Evolutionary conservation across 257 asterid species (phyloP).

Genomic region (Solanum microdontum): DNA sequence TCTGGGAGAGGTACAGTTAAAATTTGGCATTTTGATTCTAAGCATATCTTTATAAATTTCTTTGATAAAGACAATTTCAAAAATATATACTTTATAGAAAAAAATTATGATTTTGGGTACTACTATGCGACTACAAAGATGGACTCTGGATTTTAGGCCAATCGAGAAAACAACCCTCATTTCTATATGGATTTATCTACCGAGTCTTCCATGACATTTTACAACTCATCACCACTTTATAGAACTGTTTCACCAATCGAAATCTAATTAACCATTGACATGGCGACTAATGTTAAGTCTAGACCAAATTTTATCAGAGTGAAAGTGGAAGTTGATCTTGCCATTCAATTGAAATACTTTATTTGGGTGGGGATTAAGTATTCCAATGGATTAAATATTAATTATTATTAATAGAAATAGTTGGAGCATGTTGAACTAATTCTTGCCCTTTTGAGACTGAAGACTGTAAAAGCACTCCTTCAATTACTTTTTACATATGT

Average conservation of each 20-base stretch:
- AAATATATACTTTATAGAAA: too few relatives aligned
- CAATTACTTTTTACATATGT: not conserved
- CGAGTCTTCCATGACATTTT: not conserved
- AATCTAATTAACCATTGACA: too few relatives aligned
- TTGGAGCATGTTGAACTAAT: not conserved
- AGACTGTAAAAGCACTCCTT: not conserved
- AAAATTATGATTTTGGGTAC: not conserved
- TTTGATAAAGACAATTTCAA: too few relatives aligned
- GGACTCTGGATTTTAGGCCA: not conserved
- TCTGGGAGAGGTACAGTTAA: not conserved
- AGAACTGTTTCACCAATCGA: not conserved
- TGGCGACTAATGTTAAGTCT: too few relatives aligned
- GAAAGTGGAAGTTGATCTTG: not conserved
- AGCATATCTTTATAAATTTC: not conserved
- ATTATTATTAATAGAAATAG: too few relatives aligned
- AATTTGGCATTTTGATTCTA: not conserved
- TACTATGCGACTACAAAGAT: not conserved
- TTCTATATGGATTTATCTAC: not conserved
- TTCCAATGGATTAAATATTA: too few relatives aligned
- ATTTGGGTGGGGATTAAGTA: too few relatives aligned
- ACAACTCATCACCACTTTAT: not conserved
- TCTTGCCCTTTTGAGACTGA: not conserved
- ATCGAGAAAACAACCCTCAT: not conserved
- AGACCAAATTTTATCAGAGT: not conserved
- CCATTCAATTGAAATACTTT: not conserved